Conservation (phyloP, 1,284 basidiomycete species). For the Exobasidium cylindrosporum region DNA sequence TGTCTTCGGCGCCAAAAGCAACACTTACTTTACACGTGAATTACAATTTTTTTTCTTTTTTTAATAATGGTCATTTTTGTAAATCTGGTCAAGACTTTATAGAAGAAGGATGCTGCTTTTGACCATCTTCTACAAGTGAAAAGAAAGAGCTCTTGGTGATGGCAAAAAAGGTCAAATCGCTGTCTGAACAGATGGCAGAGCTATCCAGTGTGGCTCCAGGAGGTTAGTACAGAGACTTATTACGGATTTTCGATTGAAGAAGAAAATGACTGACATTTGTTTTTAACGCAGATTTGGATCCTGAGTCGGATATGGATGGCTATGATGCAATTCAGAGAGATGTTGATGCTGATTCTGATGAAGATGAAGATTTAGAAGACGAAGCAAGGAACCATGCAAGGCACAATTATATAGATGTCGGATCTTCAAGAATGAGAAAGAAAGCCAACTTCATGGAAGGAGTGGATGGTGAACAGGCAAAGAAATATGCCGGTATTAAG, state of each 20-base stretch:
- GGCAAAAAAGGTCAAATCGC: slow-evolving; percentile 8
- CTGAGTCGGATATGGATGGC: slow-evolving; percentile 9
- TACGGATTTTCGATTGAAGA: neutral
- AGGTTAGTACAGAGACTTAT: slow-evolving; percentile 1
- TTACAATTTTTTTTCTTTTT: too few relatives aligned
- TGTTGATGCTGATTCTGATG: slow-evolving; percentile 19
- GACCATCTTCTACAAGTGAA: too few relatives aligned
- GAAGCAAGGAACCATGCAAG: slow-evolving; percentile 24
- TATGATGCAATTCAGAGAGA: slow-evolving; percentile 28
- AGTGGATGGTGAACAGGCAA: slow-evolving; percentile 23
- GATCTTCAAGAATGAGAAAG: slow-evolving; percentile 33
- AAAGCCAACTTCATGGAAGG: slow-evolving; percentile 36
- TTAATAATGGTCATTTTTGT: too few relatives aligned
- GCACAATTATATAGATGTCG: slow-evolving; percentile 41
- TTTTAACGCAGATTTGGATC: neutral
- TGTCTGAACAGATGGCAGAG: slow-evolving; percentile 24
- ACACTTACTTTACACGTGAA: too few relatives aligned
- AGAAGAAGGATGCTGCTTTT: too few relatives aligned
- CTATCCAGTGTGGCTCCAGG: slow-evolving; percentile 28
- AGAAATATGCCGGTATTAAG: slow-evolving; percentile 35
- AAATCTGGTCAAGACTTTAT: too few relatives aligned
- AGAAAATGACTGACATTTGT: neutral
- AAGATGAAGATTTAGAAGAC: slow-evolving; percentile 21
- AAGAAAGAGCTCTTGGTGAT: too few relatives aligned
- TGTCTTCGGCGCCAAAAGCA: too few relatives aligned